A percentile compares a stretch with the other conserved stretches of the same genome.
Conservation (phyloP, 2,329 filamentous ascomycete genomes). For the Akanthomyces lecanii region DNA sequence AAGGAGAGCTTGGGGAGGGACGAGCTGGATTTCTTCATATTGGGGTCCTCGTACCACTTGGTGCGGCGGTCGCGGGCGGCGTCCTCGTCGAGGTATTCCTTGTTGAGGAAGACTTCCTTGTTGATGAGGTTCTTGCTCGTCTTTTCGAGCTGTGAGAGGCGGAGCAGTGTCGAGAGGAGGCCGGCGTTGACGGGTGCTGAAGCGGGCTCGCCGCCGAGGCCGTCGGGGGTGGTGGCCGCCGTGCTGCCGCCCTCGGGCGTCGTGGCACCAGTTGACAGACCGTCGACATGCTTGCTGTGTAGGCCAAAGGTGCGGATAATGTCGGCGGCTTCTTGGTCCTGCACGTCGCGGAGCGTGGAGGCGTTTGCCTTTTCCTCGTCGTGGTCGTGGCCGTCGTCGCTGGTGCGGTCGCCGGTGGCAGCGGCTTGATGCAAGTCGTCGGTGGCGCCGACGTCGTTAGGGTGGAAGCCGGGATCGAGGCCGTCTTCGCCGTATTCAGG, state of each 20-base stretch:
- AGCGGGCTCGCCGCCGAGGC: neutral
- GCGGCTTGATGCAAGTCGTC: constrained; percentile 6
- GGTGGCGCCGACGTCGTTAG: neutral
- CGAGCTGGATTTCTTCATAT: neutral
- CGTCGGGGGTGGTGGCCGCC: neutral
- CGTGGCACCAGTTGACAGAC: neutral
- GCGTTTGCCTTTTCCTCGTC: constrained; percentile 1
- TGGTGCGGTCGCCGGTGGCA: neutral
- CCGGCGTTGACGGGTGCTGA: constrained; percentile 1
- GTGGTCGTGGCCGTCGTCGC: neutral
- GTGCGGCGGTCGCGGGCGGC: neutral
- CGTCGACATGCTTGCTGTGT: neutral
- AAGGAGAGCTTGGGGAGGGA: constrained; percentile 3
- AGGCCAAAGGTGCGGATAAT: constrained; percentile 6
- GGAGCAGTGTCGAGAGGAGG: constrained; percentile 4
- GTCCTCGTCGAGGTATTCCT: constrained; percentile 8
- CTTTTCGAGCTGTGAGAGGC: constrained; percentile 11
- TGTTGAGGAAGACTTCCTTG: constrained; percentile 11
- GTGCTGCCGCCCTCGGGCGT: neutral
- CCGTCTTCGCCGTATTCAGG: constrained; percentile 11
- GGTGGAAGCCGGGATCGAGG: constrained; percentile 4
- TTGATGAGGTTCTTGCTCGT: neutral
- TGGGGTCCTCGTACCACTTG: constrained; percentile 11
- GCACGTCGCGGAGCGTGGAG: constrained; percentile 2
- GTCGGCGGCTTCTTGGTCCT: constrained; percentile 11